These are phyloP conservation scores for Xylariaceae sp. DNA, from an alignment of 2,329 filamentous ascomycete genomes.

Conservation along the genomic window DNA sequence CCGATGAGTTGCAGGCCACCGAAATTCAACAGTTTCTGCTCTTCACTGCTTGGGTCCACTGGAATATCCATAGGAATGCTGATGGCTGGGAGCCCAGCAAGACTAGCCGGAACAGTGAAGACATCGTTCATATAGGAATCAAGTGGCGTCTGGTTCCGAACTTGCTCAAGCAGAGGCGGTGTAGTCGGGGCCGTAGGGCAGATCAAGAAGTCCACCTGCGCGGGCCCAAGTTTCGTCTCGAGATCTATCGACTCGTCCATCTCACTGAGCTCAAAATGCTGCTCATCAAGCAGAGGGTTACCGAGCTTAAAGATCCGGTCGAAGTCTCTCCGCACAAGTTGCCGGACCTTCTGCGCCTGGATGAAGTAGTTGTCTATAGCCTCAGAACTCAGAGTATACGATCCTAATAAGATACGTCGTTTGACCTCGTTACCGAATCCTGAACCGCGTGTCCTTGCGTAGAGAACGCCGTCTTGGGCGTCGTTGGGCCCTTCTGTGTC, in stretches of 20 bases:
- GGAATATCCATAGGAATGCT: conserved; percentile 67
- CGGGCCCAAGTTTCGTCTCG: conserved; percentile 55
- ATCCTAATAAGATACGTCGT: conserved; percentile 81
- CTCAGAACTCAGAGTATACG: conserved; percentile 84
- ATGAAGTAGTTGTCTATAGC: conserved; percentile 97
- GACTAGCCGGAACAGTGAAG: conserved; percentile 89
- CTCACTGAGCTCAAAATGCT: conserved; percentile 59
- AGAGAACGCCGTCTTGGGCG: conserved; percentile 63
- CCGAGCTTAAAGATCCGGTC: conserved; percentile 68
- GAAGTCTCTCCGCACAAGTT: conserved; percentile 83
- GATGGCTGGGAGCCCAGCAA: conserved; percentile 86
- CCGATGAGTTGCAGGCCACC: conserved; percentile 73
- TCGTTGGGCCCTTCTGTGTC: conserved; percentile 44
- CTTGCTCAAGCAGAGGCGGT: conserved; percentile 62
- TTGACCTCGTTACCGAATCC: conserved; percentile 84
- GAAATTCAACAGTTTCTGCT: conserved; percentile 37
- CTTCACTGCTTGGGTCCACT: conserved; percentile 25
- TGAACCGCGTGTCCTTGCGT: conserved; percentile 68
- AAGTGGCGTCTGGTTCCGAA: conserved; percentile 57
- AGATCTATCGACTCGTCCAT: conserved; percentile 52
- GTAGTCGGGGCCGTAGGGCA: conserved; percentile 82
- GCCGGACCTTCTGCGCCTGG: conserved; percentile 83
- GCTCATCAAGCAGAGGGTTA: conserved; percentile 63
- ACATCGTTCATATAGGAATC: conserved; percentile 90
- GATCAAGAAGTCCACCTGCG: conserved; percentile 79